Conservation (phyloP, 2,329 filamentous ascomycete species). For the Orbilia ellipsospora region DNA sequence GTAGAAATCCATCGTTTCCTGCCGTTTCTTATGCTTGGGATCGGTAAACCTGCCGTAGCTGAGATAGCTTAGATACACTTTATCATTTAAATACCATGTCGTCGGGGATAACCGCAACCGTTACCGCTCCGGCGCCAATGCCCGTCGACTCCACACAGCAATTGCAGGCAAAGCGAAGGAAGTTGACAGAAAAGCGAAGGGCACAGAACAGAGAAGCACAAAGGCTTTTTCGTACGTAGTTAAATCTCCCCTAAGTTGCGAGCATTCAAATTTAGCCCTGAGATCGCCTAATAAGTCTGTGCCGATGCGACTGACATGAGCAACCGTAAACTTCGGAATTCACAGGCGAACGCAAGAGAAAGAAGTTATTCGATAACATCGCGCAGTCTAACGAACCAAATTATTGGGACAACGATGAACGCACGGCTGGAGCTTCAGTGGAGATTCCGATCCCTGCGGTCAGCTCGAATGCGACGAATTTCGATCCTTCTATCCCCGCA, state of each 20-base stretch:
- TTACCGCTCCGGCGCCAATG: neutral
- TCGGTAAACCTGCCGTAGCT: too few relatives aligned
- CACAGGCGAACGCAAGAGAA: slow-evolving; percentile 42
- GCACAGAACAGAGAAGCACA: slow-evolving; percentile 52
- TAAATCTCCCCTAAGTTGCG: neutral
- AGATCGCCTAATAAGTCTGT: neutral
- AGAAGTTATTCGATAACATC: slow-evolving; percentile 40
- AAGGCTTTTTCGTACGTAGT: slow-evolving; percentile 44
- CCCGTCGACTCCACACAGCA: neutral
- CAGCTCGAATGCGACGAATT: neutral
- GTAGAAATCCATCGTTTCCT: too few relatives aligned
- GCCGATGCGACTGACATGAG: neutral
- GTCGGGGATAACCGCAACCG: neutral
- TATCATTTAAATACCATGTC: too few relatives aligned
- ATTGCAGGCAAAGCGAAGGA: slow-evolving; percentile 26
- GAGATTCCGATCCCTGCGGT: neutral
- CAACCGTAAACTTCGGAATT: neutral
- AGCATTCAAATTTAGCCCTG: neutral
- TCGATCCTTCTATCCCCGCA: neutral
- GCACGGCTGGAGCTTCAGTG: neutral
- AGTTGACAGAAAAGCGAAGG: slow-evolving; percentile 44
- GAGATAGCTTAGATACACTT: too few relatives aligned
- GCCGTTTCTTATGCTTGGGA: too few relatives aligned
- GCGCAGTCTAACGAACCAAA: slow-evolving; percentile 23
- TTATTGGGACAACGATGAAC: slow-evolving; percentile 4